Evolutionary conservation across 768 basidiomycete species (phyloP).

Genomic region (Filobasidium floriforme): DNA sequence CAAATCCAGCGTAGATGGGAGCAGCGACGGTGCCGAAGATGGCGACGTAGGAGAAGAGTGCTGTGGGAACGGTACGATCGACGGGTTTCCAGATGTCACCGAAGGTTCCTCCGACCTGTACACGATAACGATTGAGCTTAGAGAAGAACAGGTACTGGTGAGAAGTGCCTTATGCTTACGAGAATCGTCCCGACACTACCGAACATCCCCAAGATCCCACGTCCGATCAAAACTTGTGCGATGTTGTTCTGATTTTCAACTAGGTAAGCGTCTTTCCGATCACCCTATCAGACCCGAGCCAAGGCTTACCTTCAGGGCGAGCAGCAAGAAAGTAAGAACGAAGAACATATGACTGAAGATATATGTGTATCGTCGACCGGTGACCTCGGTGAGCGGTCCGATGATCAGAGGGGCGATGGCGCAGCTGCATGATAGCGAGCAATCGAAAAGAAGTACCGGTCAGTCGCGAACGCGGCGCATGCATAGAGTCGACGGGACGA

Average conservation of each 20-base stretch:
- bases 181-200: conserved; percentile 11
- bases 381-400: conserved; percentile 10
- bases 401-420: conserved; percentile 14
- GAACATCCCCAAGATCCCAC: conserved; percentile 12
- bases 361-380: conserved; percentile 10
- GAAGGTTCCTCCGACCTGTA: conserved; percentile 21
- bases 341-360: conserved; percentile 9
- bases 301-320: not conserved
- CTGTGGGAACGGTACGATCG: conserved; percentile 23
- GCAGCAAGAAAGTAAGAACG: not conserved
- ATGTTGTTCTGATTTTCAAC: conserved; percentile 10
- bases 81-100: conserved; percentile 22
- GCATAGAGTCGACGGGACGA: not conserved
- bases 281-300: not conserved
- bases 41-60: conserved; percentile 12
- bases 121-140: not conserved
- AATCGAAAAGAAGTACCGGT: not conserved
- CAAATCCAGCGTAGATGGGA: conserved; percentile 12
- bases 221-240: conserved; percentile 11
- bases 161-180: too few relatives aligned
- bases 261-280: not conserved
- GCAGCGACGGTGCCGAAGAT: conserved; percentile 11
- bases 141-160: not conserved
- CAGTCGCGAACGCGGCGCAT: not conserved
- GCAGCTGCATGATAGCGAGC: conserved; percentile 4